These are phyloP conservation scores for Geotrichum bryndzae DNA, from an alignment of 1,139 yeast species.

Conservation along the genomic window DNA sequence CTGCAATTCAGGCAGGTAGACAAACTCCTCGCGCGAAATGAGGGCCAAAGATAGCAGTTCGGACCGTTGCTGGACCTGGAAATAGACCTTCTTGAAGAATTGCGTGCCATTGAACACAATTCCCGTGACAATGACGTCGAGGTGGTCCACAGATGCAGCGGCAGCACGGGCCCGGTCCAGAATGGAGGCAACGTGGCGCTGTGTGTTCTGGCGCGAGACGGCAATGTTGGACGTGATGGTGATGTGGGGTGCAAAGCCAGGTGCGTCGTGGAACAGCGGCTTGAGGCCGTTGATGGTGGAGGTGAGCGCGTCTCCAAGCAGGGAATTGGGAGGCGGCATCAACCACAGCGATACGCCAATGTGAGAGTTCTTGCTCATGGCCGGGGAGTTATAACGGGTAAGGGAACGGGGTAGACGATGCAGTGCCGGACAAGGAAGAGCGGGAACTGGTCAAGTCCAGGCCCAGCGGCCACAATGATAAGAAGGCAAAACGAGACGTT, in stretches of 20 bases:
- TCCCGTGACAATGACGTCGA: conserved; percentile 31
- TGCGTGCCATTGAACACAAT: conserved; percentile 38
- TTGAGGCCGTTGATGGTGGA: conserved; percentile 59
- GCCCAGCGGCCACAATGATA: neutral
- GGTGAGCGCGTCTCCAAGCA: conserved; percentile 50
- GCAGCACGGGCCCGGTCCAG: conserved; percentile 66
- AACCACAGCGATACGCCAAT: conserved; percentile 63
- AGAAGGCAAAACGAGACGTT: neutral
- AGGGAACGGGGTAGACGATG: neutral
- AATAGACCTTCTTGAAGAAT: conserved; percentile 58
- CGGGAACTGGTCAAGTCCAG: neutral
- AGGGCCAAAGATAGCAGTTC: conserved; percentile 61
- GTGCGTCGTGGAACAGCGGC: conserved; percentile 66
- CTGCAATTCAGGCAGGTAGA: conserved; percentile 34
- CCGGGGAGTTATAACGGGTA: neutral
- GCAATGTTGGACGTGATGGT: conserved; percentile 56
- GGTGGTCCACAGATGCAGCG: conserved; percentile 35
- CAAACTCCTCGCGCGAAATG: conserved; percentile 66
- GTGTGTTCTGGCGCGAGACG: conserved; percentile 42
- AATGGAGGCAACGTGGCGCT: conserved; percentile 48
- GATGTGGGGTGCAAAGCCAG: conserved; percentile 67
- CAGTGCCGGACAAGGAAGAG: neutral
- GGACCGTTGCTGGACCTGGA: conserved; percentile 51
- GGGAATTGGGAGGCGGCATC: conserved; percentile 55
- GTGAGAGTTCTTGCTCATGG: conserved; percentile 12